Percentiles rank a stretch among this genome's conserved stretches.
phyloP scores from a whole-genome alignment of 2,329 filamentous ascomycete species.

The Mycosphaerella arachidis region DNA sequence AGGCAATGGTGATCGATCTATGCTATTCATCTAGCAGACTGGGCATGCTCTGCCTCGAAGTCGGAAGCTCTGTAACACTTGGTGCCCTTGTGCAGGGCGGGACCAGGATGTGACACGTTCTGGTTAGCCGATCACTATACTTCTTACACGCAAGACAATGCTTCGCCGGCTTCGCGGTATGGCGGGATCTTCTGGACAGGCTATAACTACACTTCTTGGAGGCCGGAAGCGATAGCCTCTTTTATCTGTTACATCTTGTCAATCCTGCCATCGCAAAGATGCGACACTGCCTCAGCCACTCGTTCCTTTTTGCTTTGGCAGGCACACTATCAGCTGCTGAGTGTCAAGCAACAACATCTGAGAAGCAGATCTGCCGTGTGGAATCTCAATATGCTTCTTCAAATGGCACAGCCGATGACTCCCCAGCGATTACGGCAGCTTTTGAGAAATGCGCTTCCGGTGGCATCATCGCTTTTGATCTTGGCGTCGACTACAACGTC shows the following conservation, averaged over 20 bases:
- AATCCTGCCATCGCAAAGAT: neutral
- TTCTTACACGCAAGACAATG: no score
- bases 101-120: neutral
- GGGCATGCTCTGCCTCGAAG: neutral
- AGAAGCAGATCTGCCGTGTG: conserved; percentile 14
- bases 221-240: neutral
- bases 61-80: neutral
- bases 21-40: neutral
- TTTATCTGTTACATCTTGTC: neutral
- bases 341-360: neutral
- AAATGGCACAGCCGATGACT: conserved; percentile 39
- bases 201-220: neutral
- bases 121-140: no score
- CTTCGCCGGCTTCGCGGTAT: no score
- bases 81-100: neutral
- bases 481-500: conserved; percentile 42
- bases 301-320: neutral
- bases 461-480: conserved; percentile 36
- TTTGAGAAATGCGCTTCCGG: conserved; percentile 37
- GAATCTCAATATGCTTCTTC: conserved; percentile 28
- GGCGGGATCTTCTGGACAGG: no score
- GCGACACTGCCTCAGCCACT: neutral
- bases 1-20: neutral
- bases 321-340: neutral
- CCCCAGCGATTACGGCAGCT: conserved; percentile 36